phyloP scores from a whole-genome alignment of 352 stramenopile species.

The Blastocystis sp. region DNA sequence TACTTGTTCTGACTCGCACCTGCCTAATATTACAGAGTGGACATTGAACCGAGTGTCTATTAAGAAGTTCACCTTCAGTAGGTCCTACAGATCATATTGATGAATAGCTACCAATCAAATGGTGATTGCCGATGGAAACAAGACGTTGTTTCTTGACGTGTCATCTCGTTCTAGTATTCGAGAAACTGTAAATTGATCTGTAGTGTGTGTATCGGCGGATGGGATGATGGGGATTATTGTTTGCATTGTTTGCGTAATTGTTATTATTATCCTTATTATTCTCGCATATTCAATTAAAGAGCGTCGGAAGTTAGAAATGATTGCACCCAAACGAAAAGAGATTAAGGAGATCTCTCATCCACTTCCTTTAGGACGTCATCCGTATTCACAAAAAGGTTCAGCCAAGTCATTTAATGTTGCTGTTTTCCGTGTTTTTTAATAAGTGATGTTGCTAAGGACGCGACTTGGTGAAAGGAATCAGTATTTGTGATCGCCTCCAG shows the following conservation, averaged over 20 bases:
- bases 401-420: too few species aligned
- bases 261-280: not conserved
- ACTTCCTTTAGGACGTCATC: not conserved
- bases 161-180: not conserved
- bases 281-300: too few species aligned
- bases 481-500: constrained; percentile 39
- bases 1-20: not conserved
- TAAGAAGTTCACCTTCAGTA: not conserved
- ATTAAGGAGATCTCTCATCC: constrained; percentile 3
- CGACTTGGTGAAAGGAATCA: constrained; percentile 17
- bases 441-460: too few species aligned
- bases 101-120: not conserved
- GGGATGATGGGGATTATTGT: not conserved
- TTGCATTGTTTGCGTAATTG: not conserved
- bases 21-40: too few species aligned
- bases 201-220: not conserved
- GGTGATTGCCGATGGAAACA: not conserved
- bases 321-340: not conserved
- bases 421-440: too few species aligned
- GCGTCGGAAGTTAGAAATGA: too few species aligned
- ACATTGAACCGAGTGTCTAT: too few species aligned
- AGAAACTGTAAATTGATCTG: not conserved
- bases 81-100: not conserved
- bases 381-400: constrained; percentile 36
- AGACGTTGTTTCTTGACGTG: not conserved